Evolutionary conservation across 2,329 filamentous ascomycete genomes (phyloP).

Genomic region (Blastomyces percursus): DNA sequence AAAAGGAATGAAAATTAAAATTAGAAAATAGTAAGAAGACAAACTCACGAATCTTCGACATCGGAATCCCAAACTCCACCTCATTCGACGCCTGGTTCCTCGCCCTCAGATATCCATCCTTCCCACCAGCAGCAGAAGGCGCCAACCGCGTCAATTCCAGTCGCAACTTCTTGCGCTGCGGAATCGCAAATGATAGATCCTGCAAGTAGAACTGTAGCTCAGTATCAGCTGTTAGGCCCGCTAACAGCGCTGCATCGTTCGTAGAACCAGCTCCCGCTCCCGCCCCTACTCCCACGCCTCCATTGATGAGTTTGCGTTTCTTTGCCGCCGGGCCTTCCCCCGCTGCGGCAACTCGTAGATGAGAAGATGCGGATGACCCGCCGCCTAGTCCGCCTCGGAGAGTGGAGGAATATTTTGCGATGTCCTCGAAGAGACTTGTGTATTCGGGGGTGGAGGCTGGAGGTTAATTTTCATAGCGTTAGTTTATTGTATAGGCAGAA

Average conservation of each 20-base stretch:
- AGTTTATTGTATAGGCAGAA: background rate
- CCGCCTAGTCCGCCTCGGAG: constrained; percentile 21
- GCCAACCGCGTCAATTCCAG: constrained; percentile 43
- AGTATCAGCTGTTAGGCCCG: constrained; percentile 25
- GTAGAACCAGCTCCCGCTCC: constrained; percentile 10
- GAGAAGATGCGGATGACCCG: background rate
- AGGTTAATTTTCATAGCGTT: constrained; percentile 1
- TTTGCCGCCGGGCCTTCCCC: constrained; percentile 32
- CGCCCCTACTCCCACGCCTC: constrained; percentile 12
- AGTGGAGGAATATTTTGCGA: constrained; percentile 36
- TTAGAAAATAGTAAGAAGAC: background rate
- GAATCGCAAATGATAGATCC: constrained; percentile 51
- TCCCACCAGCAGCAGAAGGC: constrained; percentile 7
- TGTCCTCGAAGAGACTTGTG: constrained; percentile 38
- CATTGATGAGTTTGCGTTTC: constrained; percentile 41
- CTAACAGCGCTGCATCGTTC: constrained; percentile 21
- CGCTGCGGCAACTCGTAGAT: constrained; percentile 7
- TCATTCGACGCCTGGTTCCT: constrained; percentile 41
- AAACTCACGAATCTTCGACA: constrained; percentile 39
- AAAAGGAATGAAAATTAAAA: background rate
- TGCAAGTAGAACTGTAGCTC: constrained; percentile 37
- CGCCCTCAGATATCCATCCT: constrained; percentile 34
- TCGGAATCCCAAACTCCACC: constrained; percentile 44
- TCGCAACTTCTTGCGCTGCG: constrained; percentile 53
- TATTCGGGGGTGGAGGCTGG: constrained; percentile 31